A percentile compares a stretch with the other conserved stretches of the same genome.
Conservation (phyloP, 768 basidiomycete species). For the Amanita pallidorosea region DNA sequence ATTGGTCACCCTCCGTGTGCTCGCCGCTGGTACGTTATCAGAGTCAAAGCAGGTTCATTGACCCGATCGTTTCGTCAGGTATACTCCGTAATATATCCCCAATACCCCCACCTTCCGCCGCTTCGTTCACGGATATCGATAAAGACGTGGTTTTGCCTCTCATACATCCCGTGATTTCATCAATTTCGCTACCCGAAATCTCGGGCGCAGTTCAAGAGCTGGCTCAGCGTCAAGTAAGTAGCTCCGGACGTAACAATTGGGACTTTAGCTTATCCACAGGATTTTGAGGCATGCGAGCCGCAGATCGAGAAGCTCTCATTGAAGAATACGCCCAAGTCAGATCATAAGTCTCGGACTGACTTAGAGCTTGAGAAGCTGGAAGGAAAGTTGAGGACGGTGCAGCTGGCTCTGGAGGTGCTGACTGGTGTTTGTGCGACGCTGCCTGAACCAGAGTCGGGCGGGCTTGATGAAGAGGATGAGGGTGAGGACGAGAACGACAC, state of each 20-base stretch:
- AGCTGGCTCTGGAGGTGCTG: slow-evolving; percentile 79
- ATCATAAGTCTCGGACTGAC: slow-evolving; percentile 64
- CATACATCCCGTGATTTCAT: slow-evolving; percentile 54
- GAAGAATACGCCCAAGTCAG: slow-evolving; percentile 60
- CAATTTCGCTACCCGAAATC: slow-evolving; percentile 41
- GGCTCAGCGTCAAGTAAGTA: slow-evolving; percentile 37
- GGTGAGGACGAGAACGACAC: slow-evolving; percentile 23
- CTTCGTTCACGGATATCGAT: slow-evolving; percentile 57
- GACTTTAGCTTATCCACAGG: slow-evolving; percentile 1
- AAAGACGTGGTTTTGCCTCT: slow-evolving; percentile 63
- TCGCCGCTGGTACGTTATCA: slow-evolving; percentile 50
- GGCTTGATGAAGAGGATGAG: slow-evolving; percentile 26
- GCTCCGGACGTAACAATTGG: not conserved
- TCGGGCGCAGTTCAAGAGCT: slow-evolving; percentile 41
- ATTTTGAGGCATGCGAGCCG: slow-evolving; percentile 34
- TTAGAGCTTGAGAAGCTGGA: slow-evolving; percentile 68
- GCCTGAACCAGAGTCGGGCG: slow-evolving; percentile 55
- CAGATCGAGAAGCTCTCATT: slow-evolving; percentile 46
- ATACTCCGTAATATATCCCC: slow-evolving; percentile 72
- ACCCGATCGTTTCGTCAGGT: slow-evolving; percentile 27
- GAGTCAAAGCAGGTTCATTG: slow-evolving; percentile 6
- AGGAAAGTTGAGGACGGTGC: slow-evolving; percentile 56
- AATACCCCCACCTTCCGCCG: slow-evolving; percentile 54
- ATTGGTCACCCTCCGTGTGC: slow-evolving; percentile 43
- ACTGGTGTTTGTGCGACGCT: slow-evolving; percentile 83